phyloP scores from a whole-genome alignment of 352 stramenopile species.

The Phytophthora hibernalis region DNA sequence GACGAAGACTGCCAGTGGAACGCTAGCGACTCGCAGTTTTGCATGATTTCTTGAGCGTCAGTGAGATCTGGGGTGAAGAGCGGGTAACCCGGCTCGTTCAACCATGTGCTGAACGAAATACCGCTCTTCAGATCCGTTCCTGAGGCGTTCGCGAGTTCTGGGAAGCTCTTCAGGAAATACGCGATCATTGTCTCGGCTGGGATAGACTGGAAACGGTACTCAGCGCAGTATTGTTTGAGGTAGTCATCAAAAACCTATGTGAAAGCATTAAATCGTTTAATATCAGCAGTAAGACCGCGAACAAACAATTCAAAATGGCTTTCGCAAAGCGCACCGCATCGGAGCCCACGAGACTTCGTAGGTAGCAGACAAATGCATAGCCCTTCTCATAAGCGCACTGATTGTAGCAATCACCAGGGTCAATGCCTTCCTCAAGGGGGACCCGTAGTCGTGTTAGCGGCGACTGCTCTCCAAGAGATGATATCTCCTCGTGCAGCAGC shows the following conservation, averaged over 20 bases:
- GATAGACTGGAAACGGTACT: constrained; percentile 83
- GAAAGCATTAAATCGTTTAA: neutral
- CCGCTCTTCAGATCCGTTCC: constrained; percentile 59
- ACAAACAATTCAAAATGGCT: neutral
- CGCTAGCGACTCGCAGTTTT: constrained; percentile 67
- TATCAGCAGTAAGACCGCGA: neutral
- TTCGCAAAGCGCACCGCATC: constrained; percentile 45
- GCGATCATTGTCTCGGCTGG: constrained; percentile 71
- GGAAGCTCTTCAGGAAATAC: constrained; percentile 77
- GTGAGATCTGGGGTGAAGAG: constrained; percentile 64
- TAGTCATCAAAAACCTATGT: constrained; percentile 72
- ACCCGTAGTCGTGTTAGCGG: constrained; percentile 75
- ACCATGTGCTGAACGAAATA: constrained; percentile 74
- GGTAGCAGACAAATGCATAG: constrained; percentile 81
- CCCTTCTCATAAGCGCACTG: constrained; percentile 86
- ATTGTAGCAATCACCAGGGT: constrained; percentile 85
- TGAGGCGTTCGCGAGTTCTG: constrained; percentile 52
- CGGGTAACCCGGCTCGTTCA: constrained; percentile 71
- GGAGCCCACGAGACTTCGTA: constrained; percentile 69
- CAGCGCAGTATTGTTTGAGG: constrained; percentile 65
- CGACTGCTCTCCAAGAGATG: constrained; percentile 69
- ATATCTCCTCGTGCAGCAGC: constrained; percentile 73
- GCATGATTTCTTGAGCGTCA: constrained; percentile 75
- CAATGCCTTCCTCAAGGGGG: constrained; percentile 76
- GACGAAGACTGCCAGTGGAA: constrained; percentile 68